A percentile compares a stretch with the other conserved stretches of the same genome.
These are phyloP conservation scores for Zoysia japonica DNA, from an alignment of 176 grass and related monocot species.

Conservation along the genomic window DNA sequence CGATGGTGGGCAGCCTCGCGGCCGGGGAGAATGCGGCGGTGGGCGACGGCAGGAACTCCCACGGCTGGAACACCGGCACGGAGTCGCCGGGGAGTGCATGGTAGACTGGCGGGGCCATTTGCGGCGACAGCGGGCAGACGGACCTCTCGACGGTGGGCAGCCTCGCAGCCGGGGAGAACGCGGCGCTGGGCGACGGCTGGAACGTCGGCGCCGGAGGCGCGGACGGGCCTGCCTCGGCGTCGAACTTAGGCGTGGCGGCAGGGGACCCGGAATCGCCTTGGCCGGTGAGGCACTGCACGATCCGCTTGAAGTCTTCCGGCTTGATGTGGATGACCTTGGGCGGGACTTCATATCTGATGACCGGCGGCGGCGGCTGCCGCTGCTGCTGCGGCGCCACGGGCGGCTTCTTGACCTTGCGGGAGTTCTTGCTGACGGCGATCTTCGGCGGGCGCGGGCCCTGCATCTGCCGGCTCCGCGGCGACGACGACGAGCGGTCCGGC, in stretches of 20 bases:
- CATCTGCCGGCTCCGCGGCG: constrained; percentile 68
- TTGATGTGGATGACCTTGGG: constrained; percentile 89
- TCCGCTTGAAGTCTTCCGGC: constrained; percentile 83
- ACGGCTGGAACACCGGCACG: constrained; percentile 19
- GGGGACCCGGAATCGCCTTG: constrained; percentile 24
- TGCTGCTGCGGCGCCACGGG: constrained; percentile 52
- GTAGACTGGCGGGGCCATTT: background rate
- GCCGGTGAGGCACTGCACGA: constrained; percentile 91
- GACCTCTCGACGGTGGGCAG: constrained; percentile 74
- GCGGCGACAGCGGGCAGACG: constrained; percentile 46
- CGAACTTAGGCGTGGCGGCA: background rate
- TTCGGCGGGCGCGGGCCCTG: constrained; percentile 77
- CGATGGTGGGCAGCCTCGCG: constrained; percentile 73
- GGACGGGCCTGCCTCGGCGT: background rate
- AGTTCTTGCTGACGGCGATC: constrained; percentile 72
- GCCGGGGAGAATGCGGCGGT: constrained; percentile 66
- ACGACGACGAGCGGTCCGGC: constrained; percentile 53
- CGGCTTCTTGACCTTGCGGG: constrained; percentile 86
- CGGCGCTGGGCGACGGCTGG: constrained; percentile 46
- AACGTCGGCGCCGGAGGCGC: background rate
- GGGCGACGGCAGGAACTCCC: constrained; percentile 38
- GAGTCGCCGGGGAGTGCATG: background rate
- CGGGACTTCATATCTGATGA: constrained; percentile 90
- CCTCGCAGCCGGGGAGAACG: constrained; percentile 77
- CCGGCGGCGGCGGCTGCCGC: constrained; percentile 28